Evolutionary conservation across 2,329 filamentous ascomycete species (phyloP).

Genomic region (Cytospora paraplurivora): DNA sequence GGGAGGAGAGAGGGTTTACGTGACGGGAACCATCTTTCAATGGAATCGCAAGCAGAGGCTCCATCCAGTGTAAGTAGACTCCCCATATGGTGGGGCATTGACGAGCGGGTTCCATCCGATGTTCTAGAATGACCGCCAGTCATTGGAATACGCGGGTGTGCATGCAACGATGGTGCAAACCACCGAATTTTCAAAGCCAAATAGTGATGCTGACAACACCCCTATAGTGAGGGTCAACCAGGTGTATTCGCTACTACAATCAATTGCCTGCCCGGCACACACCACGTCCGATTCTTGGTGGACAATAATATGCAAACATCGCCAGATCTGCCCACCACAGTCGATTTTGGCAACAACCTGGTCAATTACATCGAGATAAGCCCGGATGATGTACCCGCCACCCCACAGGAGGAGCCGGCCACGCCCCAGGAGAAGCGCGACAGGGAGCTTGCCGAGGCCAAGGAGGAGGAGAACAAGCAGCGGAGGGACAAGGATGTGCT

Average conservation of each 20-base stretch:
- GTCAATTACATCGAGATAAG: conserved; percentile 98
- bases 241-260: conserved; percentile 76
- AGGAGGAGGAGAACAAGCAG: conserved; percentile 47
- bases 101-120: conserved; percentile 6
- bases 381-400: conserved; percentile 65
- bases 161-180: conserved; percentile 12
- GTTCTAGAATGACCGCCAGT: conserved; percentile 4
- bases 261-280: conserved; percentile 86
- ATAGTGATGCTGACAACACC: conserved; percentile 25
- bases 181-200: conserved; percentile 10
- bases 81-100: conserved; percentile 10
- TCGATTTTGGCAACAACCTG: conserved; percentile 96
- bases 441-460: conserved; percentile 32
- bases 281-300: conserved; percentile 95
- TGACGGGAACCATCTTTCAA: conserved; percentile 95
- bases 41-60: conserved; percentile 95
- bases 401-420: conserved; percentile 35
- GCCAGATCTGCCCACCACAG: conserved; percentile 84
- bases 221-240: conserved; percentile 53
- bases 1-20: conserved; percentile 86
- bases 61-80: conserved; percentile 72
- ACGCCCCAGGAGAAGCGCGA: conserved; percentile 35
- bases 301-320: conserved; percentile 93
- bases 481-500: conserved; percentile 58
- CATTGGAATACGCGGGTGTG: conserved; percentile 17